Base-by-base conservation (phyloP, 2,329 filamentous ascomycete genomes). In the Waltergamsia citrina region DNA sequence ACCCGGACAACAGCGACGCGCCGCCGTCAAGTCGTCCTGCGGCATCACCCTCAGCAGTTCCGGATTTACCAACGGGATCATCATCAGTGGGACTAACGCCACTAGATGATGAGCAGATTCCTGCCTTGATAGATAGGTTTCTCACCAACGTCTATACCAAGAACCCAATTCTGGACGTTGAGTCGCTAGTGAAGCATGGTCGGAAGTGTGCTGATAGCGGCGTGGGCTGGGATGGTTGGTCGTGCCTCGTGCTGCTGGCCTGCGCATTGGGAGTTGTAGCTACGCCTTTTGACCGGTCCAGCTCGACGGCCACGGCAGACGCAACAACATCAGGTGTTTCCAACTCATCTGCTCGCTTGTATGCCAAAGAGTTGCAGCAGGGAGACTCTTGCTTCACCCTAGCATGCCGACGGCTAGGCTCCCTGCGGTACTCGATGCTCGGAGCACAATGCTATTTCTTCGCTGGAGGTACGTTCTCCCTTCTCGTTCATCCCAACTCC, bases 361-460 rank as follows among this genome's bases (percentile, higher is more conserved):
- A 41, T n/a, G 38, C 36, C 4, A 35, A 34, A 8, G 32, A 44
- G 22, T 33, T 47, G n/a, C 34, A 44, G 18, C 33, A 38, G 18
- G 45, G 41, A 4, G 44, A 45, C 23, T 39, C 38, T 6, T 51
- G 47, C 36, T 51, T 45, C 29, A 44, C 44, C 9, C 32, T 49
- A 11, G 47, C 49, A 3, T 43, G 43, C 19, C 45, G 47, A 32
- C 34, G 49, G 14, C 35, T 51, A 9, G 49, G 46, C 2, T 44
- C 47, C 1, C 39, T 50, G 4, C 44, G 44, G 19, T 41, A 44
- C 26, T 45, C 43, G 3, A 43, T 62, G 15, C 33, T 59, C 6
- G 47, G 49, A 5, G 48, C 51, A 6, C 59, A 63, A 26, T 62
- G 57, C 30, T 48, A 55, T 34, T 60, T 60, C 34, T 51, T 57